Percentiles rank a stretch among this genome's conserved stretches.
Evolutionary conservation across 164 flowering plant species (phyloP).

Genomic region (grape (Vitis vinifera)): ASM3070453v1 NC_081807.1:21288001-21288500

Average conservation of each 20-base stretch:
- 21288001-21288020: no score
- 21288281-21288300: neutral
- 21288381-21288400: neutral
- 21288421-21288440: neutral
- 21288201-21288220: constrained; percentile 56
- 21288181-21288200: neutral
- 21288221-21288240: constrained; percentile 79
- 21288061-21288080: no score
- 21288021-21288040: no score
- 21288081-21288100: no score
- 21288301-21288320: neutral
- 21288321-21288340: neutral
- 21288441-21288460: neutral
- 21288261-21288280: constrained; percentile 59
- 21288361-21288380: neutral
- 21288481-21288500: neutral
- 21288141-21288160: neutral
- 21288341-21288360: neutral
- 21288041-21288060: no score
- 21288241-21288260: constrained; percentile 78
- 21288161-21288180: neutral
- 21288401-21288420: neutral
- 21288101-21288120: no score
- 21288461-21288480: neutral
- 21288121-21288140: neutral